Evolutionary conservation across 495 filamentous ascomycete species (phyloP), one percentile per base, ranked within the genome.

Genomic region (Hypomontagnella monticulosa): DNA sequence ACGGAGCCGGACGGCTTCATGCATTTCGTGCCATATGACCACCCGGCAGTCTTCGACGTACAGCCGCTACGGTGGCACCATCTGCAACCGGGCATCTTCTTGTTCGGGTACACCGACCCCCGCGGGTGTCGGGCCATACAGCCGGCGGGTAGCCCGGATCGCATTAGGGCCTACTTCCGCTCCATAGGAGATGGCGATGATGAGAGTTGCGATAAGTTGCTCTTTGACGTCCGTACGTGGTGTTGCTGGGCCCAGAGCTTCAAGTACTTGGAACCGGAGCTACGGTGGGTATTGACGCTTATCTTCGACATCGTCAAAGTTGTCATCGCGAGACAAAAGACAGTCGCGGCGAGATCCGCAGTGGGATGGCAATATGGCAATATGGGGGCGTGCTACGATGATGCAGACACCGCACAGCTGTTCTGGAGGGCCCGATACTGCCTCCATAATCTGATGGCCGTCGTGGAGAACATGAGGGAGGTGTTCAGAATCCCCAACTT

Each of bases 21-120:
- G 30, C 38, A 55, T 0, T 63, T 60, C 16, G 50, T 68, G 5
- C 63, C 71, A 4, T 70, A 67, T 40, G 67, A 71, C 10, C 57
- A 72, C 43, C 72, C 71, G 8, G 65, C 68, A 12, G 60, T 67
- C 8, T 57, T 63, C 19, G 61, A 56, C 18, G 68, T 75, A 27
- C 38, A 23, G 20, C 61, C 61, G 5, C 0, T 15, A 27, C 38
- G 34, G 7, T 70, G 56, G 61, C 66, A 70, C 46, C 41, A 11
- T 34, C 40, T 15, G 7, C 37, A 40, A 3, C 36, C 44, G 16
- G 57, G 57, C 34, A 16, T 70, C 11, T 70, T 53, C 52, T 12
- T 65, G 43, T 70, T 70, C 46, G 51, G 48, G n/a, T 70, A 70
- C 43, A 70, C 66, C 12, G 66, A 70, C 27, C 61, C 54, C 32